Evolutionary conservation across 2,329 filamentous ascomycete species (phyloP).

Genomic region (Colletotrichum eremochloae): DNA sequence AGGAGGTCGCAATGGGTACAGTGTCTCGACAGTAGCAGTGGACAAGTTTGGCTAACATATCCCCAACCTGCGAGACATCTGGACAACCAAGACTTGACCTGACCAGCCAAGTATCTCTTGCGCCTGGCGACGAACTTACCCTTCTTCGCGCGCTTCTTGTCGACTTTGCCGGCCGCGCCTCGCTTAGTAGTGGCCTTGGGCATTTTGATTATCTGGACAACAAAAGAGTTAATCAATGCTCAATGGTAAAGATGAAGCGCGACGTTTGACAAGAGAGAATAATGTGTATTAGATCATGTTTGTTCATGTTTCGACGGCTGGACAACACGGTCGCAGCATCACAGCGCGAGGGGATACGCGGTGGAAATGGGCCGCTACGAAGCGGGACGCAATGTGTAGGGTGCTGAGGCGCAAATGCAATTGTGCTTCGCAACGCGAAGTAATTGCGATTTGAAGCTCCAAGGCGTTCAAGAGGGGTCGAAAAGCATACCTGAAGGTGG

Average conservation of each 20-base stretch:
- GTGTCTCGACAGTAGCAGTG: not conserved
- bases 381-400: conserved; percentile 42
- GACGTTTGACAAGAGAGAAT: conserved; percentile 5
- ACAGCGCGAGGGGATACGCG: not conserved
- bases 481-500: conserved; percentile 54
- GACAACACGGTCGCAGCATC: not conserved
- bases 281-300: conserved; percentile 2
- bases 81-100: not conserved
- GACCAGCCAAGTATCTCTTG: not conserved
- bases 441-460: conserved; percentile 54
- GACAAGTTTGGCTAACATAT: not conserved
- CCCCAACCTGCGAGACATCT: not conserved
- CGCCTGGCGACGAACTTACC: conserved; percentile 56
- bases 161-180: conserved; percentile 63
- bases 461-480: conserved; percentile 46
- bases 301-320: not conserved
- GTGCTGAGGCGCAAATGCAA: conserved; percentile 53
- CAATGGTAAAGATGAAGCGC: conserved; percentile 15
- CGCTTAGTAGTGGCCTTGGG: conserved; percentile 71
- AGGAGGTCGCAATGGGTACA: not conserved
- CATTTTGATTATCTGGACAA: conserved; percentile 61
- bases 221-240: conserved; percentile 46
- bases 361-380: conserved; percentile 35
- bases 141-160: conserved; percentile 72
- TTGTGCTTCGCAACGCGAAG: conserved; percentile 52